Conservation (phyloP, 2,329 filamentous ascomycete genomes). For the Trichoderma arundinaceum region DNA sequence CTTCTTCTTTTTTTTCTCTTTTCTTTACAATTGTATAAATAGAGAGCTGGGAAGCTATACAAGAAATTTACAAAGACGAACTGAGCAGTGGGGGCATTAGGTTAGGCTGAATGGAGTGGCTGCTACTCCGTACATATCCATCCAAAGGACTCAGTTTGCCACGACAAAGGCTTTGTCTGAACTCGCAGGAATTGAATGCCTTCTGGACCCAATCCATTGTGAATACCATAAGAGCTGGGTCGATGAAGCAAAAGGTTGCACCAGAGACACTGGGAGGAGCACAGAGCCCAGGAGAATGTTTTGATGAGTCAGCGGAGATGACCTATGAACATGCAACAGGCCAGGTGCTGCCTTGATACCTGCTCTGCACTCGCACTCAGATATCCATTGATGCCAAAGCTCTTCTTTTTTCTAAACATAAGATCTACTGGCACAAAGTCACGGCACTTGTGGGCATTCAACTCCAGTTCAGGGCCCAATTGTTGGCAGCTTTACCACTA, state of each 20-base stretch:
- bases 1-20: no score
- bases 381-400: not conserved
- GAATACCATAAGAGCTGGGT: not conserved
- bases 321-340: not conserved
- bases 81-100: not conserved
- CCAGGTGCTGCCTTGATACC: no score
- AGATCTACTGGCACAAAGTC: no score
- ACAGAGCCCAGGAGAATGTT: not conserved
- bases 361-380: not conserved
- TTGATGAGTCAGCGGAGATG: slow-evolving; percentile 21
- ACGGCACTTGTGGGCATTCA: no score
- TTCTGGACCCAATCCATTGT: not conserved
- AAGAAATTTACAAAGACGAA: not conserved
- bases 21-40: no score
- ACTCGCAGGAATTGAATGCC: not conserved
- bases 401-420: no score
- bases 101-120: not conserved
- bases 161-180: not conserved
- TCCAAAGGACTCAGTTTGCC: not conserved
- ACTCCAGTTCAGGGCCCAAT: no score
- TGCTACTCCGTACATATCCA: no score
- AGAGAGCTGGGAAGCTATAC: not conserved
- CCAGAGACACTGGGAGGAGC: not conserved
- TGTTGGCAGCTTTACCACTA: not conserved
- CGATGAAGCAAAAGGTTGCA: not conserved